These are phyloP conservation scores for Chlamydomonas sphaeroides DNA, from an alignment of 139 green algal species.

Conservation along the genomic window DNA sequence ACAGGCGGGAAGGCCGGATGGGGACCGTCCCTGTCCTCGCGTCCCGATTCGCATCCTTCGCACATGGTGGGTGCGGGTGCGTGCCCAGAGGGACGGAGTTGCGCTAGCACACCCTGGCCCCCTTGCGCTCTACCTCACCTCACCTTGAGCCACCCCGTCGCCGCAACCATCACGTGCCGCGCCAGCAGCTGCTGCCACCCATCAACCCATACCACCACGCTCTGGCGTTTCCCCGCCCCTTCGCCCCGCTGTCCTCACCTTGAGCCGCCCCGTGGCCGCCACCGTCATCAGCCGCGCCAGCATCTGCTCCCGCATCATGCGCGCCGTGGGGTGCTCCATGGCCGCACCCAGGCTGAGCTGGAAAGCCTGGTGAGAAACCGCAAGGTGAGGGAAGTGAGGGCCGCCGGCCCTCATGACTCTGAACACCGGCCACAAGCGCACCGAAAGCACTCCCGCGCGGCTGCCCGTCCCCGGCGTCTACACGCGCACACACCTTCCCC, in stretches of 20 bases:
- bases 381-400: background rate
- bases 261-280: conserved; percentile 34
- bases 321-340: conserved; percentile 63
- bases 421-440: too few relatives aligned
- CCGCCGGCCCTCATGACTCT: too few relatives aligned
- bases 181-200: background rate
- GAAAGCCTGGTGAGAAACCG: conserved; percentile 71
- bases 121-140: too few relatives aligned
- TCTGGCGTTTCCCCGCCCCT: too few relatives aligned
- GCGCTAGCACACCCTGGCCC: too few relatives aligned
- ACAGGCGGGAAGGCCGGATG: conserved; percentile 1
- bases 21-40: conserved; percentile 26
- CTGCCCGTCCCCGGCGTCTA: too few relatives aligned
- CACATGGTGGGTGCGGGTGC: conserved; percentile 7
- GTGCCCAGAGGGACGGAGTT: conserved; percentile 31
- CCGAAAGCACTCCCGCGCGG: too few relatives aligned
- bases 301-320: conserved; percentile 84
- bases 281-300: conserved; percentile 73
- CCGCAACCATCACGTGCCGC: too few relatives aligned
- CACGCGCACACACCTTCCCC: too few relatives aligned
- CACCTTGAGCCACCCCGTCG: background rate
- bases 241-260: background rate
- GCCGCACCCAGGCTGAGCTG: conserved; percentile 80
- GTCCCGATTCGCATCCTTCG: conserved; percentile 34
- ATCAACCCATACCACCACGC: too few relatives aligned